Base-by-base conservation (phyloP, 768 basidiomycete species). In the Pleurotus ostreatus region DNA sequence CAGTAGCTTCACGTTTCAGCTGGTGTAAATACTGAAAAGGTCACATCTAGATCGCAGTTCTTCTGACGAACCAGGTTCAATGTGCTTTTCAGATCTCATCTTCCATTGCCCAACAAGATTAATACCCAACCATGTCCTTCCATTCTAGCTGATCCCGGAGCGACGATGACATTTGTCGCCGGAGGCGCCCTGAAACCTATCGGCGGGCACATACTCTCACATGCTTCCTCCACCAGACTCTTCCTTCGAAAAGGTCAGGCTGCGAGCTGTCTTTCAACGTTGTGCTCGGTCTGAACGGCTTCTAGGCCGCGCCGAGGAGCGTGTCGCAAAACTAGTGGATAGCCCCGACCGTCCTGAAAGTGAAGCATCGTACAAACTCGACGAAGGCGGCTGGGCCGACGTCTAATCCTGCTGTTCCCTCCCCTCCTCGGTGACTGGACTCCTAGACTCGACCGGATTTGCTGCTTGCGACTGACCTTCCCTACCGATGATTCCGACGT, bases 51-150 rank as follows among this genome's bases (percentile, higher is more conserved):
- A 81, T 97, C 60, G 89, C 84, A 11, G 81, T 98, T 44, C 78
- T 97, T 26, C 78, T 97, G 56, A 97, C 94, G 13, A 96, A 96
- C 64, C 94, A 96, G 79, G 94, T 94, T 2, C 90, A 93, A 79
- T 89, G 89, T 88, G 66, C 48, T 76, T 15, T 39, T 38, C 45
- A 4, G 15, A 45, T 53, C 37, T 45, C 13, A 18, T n/a, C 44
- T 44, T 20, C 7, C 11, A 47, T 18, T 40, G 15, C 34, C 43
- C 9, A 22, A 20, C 25, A 22, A 52, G 49, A 25, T 23, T 5
- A 34, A 18, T 9, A 25, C 43, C 38, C 16, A 23, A 22, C 20
- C 20, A 18, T 9, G 9, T 11, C 30, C 30, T 34, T 34, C 30
- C 30, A 34, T 34, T 34, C 46, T 43, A 91, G 91, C 94, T 58